phyloP scores from a whole-genome alignment of 2,329 filamentous ascomycete species.

The Dryadomyces quercus-mongolicae region DNA sequence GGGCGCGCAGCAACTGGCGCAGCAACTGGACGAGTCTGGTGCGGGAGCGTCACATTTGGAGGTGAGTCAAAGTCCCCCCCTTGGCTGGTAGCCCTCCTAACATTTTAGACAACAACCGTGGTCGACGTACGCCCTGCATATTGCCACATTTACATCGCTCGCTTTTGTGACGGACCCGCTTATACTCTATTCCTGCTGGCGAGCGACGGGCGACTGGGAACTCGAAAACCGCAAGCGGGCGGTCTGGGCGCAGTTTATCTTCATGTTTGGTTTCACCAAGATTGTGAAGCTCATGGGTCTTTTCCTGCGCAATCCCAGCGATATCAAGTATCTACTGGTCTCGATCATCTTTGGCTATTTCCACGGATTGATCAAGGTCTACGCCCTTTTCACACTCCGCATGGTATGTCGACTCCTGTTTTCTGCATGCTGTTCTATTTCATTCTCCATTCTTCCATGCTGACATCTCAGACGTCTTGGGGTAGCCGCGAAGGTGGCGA shows the following conservation, averaged over 20 bases:
- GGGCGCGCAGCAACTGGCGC: conserved; percentile 96
- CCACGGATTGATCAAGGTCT: conserved; percentile 85
- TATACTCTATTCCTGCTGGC: conserved; percentile 56
- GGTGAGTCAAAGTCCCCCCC: no score
- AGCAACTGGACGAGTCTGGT: conserved; percentile 90
- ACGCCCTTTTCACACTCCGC: conserved; percentile 70
- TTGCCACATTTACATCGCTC: conserved; percentile 85
- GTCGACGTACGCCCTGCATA: conserved; percentile 86
- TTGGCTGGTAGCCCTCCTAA: no score
- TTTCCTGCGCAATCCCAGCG: conserved; percentile 71
- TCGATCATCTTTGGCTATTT: conserved; percentile 87
- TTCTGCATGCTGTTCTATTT: neutral
- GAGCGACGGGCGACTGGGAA: conserved; percentile 53
- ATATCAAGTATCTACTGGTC: conserved; percentile 69
- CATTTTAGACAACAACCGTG: conserved; percentile 69
- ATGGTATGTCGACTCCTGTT: conserved; percentile 46
- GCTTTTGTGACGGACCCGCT: conserved; percentile 68
- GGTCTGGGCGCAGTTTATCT: conserved; percentile 52
- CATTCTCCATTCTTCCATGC: no score
- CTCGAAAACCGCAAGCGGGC: conserved; percentile 37
- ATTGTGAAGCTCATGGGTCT: conserved; percentile 82
- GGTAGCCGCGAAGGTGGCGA: conserved; percentile 88
- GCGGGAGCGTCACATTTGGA: conserved; percentile 72
- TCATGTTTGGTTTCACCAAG: conserved; percentile 76
- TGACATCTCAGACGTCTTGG: conserved; percentile 66